Percentiles rank a stretch among this genome's conserved stretches.
These are phyloP conservation scores for Nannizziopsis arthrosporioides DNA, from an alignment of 2,329 filamentous ascomycete genomes.

Conservation along the genomic window DNA sequence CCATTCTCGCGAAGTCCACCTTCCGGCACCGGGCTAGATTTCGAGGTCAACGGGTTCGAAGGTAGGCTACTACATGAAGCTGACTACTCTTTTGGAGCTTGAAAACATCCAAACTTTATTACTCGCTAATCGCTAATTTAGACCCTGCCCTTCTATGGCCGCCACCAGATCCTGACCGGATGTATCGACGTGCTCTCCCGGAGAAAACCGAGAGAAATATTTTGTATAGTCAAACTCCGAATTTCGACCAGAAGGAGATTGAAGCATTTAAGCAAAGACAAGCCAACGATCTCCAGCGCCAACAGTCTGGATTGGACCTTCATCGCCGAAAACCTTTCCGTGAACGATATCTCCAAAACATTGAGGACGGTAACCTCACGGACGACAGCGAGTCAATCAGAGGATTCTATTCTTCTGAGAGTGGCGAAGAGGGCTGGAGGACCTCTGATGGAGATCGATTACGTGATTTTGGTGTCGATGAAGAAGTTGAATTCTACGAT, in stretches of 20 bases:
- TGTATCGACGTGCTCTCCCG: slow-evolving; percentile 27
- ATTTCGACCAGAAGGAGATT: slow-evolving; percentile 32
- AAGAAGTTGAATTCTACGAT: slow-evolving; percentile 42
- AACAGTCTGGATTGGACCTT: slow-evolving; percentile 26
- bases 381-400: slow-evolving; percentile 16
- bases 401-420: slow-evolving; percentile 21
- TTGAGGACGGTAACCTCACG: slow-evolving; percentile 9
- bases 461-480: slow-evolving; percentile 54
- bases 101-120: neutral
- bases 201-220: slow-evolving; percentile 10
- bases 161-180: slow-evolving; percentile 40
- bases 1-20: slow-evolving; percentile 44
- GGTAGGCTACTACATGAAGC: slow-evolving; percentile 24
- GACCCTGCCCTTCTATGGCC: slow-evolving; percentile 35
- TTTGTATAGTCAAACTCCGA: slow-evolving; percentile 2
- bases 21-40: slow-evolving; percentile 37
- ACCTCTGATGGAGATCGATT: slow-evolving; percentile 52
- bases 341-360: slow-evolving; percentile 24
- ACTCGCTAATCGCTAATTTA: slow-evolving; percentile 12
- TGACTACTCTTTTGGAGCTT: neutral
- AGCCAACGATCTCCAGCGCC: slow-evolving; percentile 39
- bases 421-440: slow-evolving; percentile 50
- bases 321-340: slow-evolving; percentile 34
- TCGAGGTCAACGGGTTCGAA: slow-evolving; percentile 51
- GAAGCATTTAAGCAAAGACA: slow-evolving; percentile 46